Conservation (phyloP, 805 yeast species). For the Jamesozyma hellenica region DNA sequence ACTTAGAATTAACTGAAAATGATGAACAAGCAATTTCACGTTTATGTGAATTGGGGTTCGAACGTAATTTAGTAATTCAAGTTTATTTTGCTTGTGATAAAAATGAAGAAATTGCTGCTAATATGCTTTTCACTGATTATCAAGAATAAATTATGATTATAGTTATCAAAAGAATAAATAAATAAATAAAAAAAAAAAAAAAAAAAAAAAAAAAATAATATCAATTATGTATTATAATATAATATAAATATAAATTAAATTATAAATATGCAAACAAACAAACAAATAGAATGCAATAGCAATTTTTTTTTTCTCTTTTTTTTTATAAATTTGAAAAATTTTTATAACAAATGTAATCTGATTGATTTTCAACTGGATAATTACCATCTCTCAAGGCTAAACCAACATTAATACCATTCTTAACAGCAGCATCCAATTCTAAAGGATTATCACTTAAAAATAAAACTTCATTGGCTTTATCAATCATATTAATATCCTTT, state of each 20-base stretch:
- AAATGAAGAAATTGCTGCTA: conserved; percentile 94
- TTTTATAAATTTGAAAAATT: conserved; percentile 4
- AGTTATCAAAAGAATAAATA: background rate
- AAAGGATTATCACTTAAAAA: conserved; percentile 73
- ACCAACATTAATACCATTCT: conserved; percentile 48
- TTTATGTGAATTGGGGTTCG: conserved; percentile 88
- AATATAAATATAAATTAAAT: background rate
- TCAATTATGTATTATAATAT: too few relatives aligned
- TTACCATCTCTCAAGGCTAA: conserved; percentile 74
- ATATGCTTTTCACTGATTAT: conserved; percentile 64
- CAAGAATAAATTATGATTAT: conserved; percentile 15
- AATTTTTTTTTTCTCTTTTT: background rate
- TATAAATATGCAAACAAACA: too few relatives aligned
- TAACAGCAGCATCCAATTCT: conserved; percentile 68
- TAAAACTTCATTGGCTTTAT: conserved; percentile 31
- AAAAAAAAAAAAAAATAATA: background rate
- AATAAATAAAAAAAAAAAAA: background rate
- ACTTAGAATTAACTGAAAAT: conserved; percentile 56
- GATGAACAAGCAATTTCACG: conserved; percentile 87
- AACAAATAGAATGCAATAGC: too few relatives aligned
- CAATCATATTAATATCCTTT: conserved; percentile 28
- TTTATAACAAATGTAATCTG: conserved; percentile 3
- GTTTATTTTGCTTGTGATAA: conserved; percentile 97
- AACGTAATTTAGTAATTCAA: conserved; percentile 75
- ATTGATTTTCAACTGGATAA: conserved; percentile 30